A percentile compares a stretch with the other conserved stretches of the same genome.
Conservation (phyloP, 2,329 filamentous ascomycete species). For the Aspergillus niger region DNA sequence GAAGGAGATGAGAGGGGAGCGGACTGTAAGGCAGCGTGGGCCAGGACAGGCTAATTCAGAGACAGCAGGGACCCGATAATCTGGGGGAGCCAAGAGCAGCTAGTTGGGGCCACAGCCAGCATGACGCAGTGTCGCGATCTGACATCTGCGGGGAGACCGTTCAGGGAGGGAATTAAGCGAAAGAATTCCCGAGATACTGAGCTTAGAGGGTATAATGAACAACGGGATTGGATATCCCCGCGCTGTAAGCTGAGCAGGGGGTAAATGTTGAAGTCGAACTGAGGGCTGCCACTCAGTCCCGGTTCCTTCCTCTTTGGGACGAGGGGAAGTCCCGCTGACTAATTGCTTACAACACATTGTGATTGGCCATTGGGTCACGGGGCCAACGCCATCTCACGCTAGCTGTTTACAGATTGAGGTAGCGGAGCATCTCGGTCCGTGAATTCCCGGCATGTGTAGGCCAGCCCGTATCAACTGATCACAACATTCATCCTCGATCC, state of each 20-base stretch:
- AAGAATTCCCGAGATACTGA: neutral
- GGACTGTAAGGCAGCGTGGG: neutral
- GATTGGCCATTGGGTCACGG: neutral
- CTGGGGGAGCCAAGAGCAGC: neutral
- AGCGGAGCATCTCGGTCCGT: neutral
- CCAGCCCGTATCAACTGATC: neutral
- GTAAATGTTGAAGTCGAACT: too few species aligned
- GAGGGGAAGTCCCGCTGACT: neutral
- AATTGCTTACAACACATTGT: neutral
- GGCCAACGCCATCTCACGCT: neutral
- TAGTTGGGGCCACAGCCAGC: neutral
- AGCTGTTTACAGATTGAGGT: neutral
- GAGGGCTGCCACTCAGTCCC: too few species aligned
- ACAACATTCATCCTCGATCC: neutral
- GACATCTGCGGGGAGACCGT: neutral
- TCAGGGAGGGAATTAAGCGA: neutral
- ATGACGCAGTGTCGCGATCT: neutral
- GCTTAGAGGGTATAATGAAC: too few species aligned
- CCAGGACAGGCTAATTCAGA: neutral
- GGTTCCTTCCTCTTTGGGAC: neutral
- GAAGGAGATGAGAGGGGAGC: neutral
- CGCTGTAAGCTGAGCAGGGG: too few species aligned
- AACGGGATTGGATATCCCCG: too few species aligned
- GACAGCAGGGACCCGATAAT: neutral
- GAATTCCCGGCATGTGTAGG: neutral